phyloP scores from a whole-genome alignment of 208 protist species.

The Leishmania arabica region DNA sequence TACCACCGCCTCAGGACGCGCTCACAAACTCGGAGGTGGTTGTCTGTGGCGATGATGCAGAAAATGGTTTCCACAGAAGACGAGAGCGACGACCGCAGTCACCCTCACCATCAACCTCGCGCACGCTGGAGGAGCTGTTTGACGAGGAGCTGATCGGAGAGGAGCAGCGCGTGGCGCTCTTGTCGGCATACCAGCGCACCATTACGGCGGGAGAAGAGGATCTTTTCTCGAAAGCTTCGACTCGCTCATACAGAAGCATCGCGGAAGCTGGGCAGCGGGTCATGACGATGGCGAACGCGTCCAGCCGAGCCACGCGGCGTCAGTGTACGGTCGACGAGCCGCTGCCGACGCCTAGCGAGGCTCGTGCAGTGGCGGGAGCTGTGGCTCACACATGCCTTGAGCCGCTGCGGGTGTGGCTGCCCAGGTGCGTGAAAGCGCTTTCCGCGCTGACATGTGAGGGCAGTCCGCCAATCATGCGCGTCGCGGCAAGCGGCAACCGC shows the following conservation, averaged over 20 bases:
- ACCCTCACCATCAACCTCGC: neutral
- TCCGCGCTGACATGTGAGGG: neutral
- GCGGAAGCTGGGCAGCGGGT: neutral
- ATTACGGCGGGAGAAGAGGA: neutral
- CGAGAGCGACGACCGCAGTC: neutral
- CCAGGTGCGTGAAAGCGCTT: constrained; percentile 4
- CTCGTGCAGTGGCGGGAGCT: neutral
- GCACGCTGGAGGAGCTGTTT: neutral
- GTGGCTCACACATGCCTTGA: neutral
- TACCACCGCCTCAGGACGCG: neutral
- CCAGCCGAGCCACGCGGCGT: neutral
- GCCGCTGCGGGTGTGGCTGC: constrained; percentile 18
- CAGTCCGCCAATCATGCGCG: neutral
- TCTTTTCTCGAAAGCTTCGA: neutral
- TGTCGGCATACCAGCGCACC: neutral
- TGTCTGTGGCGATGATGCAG: neutral
- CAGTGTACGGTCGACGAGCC: neutral
- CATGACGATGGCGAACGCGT: neutral
- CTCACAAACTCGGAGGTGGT: neutral
- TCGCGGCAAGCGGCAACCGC: neutral
- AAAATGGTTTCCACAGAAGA: neutral
- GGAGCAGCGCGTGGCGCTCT: neutral
- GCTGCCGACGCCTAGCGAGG: neutral
- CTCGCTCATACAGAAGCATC: neutral
- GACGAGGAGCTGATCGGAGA: constrained; percentile 4